Conservation (phyloP, 495 filamentous ascomycete species). For the Tuber indicum region DNA sequence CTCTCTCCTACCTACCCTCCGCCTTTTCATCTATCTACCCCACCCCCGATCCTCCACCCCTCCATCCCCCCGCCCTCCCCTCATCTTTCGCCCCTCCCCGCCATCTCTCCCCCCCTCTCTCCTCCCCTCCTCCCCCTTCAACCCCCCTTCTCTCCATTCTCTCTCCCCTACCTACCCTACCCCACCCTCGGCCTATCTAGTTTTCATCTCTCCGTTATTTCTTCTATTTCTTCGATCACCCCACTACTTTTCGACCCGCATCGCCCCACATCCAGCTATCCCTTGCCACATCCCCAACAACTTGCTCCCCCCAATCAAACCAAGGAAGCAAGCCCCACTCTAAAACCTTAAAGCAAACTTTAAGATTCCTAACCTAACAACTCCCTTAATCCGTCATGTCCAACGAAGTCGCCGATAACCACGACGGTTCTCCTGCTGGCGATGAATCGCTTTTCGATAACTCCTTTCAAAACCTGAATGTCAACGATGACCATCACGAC, state of each 20-base stretch:
- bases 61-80: slow-evolving; percentile 3
- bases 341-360: slow-evolving; percentile 21
- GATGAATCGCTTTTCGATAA: slow-evolving; percentile 39
- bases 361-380: slow-evolving; percentile 10
- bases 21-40: background rate
- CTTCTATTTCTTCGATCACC: slow-evolving; percentile 9
- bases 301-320: slow-evolving; percentile 11
- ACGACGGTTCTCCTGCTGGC: slow-evolving; percentile 24
- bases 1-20: too few species aligned
- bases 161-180: slow-evolving; percentile 18
- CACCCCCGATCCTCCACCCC: slow-evolving; percentile 6
- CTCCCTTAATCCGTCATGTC: slow-evolving; percentile 35
- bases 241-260: slow-evolving; percentile 23
- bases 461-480: slow-evolving; percentile 41
- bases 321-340: slow-evolving; percentile 10
- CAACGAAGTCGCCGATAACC: slow-evolving; percentile 24
- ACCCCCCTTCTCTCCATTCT: slow-evolving; percentile 8
- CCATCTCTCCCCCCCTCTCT: slow-evolving; percentile 7
- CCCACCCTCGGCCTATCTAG: background rate
- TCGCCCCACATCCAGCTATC: slow-evolving; percentile 5
- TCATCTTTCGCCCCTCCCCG: background rate
- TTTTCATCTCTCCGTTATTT: slow-evolving; percentile 4
- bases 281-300: slow-evolving; percentile 1
- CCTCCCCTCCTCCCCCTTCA: background rate
- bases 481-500: slow-evolving; percentile 39